These are phyloP conservation scores for Raffaelea arxii DNA, from an alignment of 2,329 filamentous ascomycete genomes.

Conservation along the genomic window DNA sequence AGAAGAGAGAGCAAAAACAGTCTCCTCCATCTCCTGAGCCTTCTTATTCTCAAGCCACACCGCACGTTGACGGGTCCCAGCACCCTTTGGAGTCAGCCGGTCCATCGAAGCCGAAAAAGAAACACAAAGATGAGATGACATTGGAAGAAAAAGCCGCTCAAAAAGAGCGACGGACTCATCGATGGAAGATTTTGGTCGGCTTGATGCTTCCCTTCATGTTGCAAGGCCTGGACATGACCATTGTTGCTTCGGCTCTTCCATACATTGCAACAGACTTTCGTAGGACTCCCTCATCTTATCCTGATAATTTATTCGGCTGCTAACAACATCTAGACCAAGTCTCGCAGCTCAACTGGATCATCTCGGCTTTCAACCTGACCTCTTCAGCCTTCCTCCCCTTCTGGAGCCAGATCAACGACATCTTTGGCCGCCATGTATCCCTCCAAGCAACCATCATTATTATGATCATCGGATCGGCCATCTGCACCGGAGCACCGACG, in stretches of 20 bases:
- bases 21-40: neutral
- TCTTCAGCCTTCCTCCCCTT: constrained; percentile 58
- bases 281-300: constrained; percentile 25
- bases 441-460: constrained; percentile 47
- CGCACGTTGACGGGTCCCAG: no score
- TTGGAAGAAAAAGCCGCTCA: constrained; percentile 21
- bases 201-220: constrained; percentile 52
- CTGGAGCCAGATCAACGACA: constrained; percentile 54
- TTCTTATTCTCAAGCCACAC: neutral
- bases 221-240: constrained; percentile 54
- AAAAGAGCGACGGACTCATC: constrained; percentile 28
- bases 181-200: constrained; percentile 50
- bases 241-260: constrained; percentile 48
- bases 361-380: constrained; percentile 58
- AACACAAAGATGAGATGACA: constrained; percentile 7
- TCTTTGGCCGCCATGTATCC: constrained; percentile 52
- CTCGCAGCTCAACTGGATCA: constrained; percentile 57
- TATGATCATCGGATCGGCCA: constrained; percentile 49
- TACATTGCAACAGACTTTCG: constrained; percentile 57
- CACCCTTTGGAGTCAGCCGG: no score
- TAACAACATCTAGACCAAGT: constrained; percentile 30
- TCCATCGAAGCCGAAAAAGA: neutral
- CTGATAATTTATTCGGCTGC: neutral
- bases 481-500: constrained; percentile 49
- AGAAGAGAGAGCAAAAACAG: no score